These are phyloP conservation scores for Xylaria sp. DNA, from an alignment of 2,329 filamentous ascomycete genomes.

Conservation along the genomic window DNA sequence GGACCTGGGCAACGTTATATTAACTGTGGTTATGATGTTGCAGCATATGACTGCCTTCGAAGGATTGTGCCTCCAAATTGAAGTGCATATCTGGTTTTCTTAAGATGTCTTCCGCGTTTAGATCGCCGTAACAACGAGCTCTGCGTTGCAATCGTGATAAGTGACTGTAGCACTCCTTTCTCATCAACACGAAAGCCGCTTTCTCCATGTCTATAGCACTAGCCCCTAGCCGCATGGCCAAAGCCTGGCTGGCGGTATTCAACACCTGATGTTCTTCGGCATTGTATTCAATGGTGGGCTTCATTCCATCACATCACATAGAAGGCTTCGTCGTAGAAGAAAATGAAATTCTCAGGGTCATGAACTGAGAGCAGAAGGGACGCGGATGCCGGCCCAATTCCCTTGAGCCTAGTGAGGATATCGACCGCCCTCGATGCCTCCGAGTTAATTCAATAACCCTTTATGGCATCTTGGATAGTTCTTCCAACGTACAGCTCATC, in stretches of 20 bases:
- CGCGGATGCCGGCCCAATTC: slow-evolving; percentile 79
- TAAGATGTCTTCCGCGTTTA: slow-evolving; percentile 32
- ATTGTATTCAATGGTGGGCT: slow-evolving; percentile 67
- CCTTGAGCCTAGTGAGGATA: slow-evolving; percentile 63
- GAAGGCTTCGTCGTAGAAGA: slow-evolving; percentile 82
- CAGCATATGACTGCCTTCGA: slow-evolving; percentile 8
- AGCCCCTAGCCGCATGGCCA: slow-evolving; percentile 55
- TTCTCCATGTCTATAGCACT: slow-evolving; percentile 67
- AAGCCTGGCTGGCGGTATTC: slow-evolving; percentile 42
- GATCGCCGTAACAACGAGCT: slow-evolving; percentile 26
- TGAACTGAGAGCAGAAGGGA: slow-evolving; percentile 72
- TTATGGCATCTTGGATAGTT: slow-evolving; percentile 57
- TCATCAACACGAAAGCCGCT: slow-evolving; percentile 71
- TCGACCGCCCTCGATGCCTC: slow-evolving; percentile 50
- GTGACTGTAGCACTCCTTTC: slow-evolving; percentile 28
- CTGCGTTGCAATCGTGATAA: slow-evolving; percentile 3
- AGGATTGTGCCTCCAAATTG: not conserved
- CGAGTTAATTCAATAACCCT: slow-evolving; percentile 44
- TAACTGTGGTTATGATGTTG: slow-evolving; percentile 20
- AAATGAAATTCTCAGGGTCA: slow-evolving; percentile 61
- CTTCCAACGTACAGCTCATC: slow-evolving; percentile 47
- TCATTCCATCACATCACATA: slow-evolving; percentile 57
- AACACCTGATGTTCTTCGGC: slow-evolving; percentile 68
- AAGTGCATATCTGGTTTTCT: slow-evolving; percentile 5
- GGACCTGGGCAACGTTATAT: slow-evolving; percentile 11